A percentile compares a stretch with the other conserved stretches of the same genome.
phyloP scores from a whole-genome alignment of 192 early-diverging fungal genomes.

The Gryganskiella cystojenkinii region DNA sequence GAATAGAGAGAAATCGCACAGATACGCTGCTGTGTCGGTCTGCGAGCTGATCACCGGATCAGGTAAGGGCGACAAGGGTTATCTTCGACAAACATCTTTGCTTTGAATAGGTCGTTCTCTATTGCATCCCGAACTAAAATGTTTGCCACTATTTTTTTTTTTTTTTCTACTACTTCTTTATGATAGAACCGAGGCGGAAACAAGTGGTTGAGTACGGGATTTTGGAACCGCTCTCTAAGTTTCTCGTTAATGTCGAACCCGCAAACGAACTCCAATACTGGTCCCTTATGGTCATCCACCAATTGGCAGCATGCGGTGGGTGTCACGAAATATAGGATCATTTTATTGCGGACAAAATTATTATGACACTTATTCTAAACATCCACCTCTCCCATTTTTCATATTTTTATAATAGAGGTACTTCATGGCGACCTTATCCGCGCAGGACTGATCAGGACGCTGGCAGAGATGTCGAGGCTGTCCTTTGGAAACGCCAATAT shows the following conservation, averaged over 20 bases:
- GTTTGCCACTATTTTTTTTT: neutral
- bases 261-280: slow-evolving; percentile 86
- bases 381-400: neutral
- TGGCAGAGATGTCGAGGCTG: slow-evolving; percentile 75
- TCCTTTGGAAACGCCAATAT: slow-evolving; percentile 87
- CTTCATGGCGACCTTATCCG: slow-evolving; percentile 23
- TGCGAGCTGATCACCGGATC: slow-evolving; percentile 72
- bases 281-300: slow-evolving; percentile 81
- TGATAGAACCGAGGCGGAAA: slow-evolving; percentile 68
- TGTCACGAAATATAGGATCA: too few relatives aligned
- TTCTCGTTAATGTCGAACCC: slow-evolving; percentile 63
- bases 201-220: slow-evolving; percentile 69
- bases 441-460: slow-evolving; percentile 62
- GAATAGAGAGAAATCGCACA: slow-evolving; percentile 65
- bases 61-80: slow-evolving; percentile 44
- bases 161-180: slow-evolving; percentile 11
- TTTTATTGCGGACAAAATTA: neutral
- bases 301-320: slow-evolving; percentile 73
- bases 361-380: neutral
- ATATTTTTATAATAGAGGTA: slow-evolving; percentile 9
- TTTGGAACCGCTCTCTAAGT: slow-evolving; percentile 64
- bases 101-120: too few relatives aligned
- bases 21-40: slow-evolving; percentile 75
- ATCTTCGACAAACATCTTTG: neutral
- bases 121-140: neutral